Base-by-base conservation (phyloP, 129 eudicot genomes). In the carrot (Daucus carota) region DNA sequence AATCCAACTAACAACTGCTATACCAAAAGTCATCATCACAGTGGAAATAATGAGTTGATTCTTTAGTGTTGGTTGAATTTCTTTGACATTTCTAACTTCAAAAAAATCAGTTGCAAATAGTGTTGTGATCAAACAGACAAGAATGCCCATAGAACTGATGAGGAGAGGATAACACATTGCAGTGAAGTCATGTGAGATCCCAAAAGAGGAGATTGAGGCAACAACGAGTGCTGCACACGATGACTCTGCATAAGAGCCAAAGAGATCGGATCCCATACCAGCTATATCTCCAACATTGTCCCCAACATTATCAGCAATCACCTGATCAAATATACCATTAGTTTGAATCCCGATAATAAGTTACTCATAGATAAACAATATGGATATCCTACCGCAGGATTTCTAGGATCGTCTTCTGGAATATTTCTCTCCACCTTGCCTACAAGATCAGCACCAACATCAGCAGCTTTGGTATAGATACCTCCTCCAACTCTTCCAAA, bases 391-490 rank as follows among this genome's bases (percentile, higher is more conserved):
- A 67, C 72, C 24, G 72, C 72, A 15, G 72, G 72, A 67, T 67
- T 67, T 67, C 72, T 67, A 15, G 72, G 72, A 34, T 67, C 72
- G 40, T 67, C 72, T 4, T 67, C 72, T 0, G 72, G 72, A 32
- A 67, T 67, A 34, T 67, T 67, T 5, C 72, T 67, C 43, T 67
- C 72, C 24, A 67, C 72, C 43, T 67, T 67, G 14, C 72, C 72
- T 44, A 67, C 72, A 34, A 67, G 72, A 34, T 67, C 72, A 31
- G 72, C 72, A 67, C 72, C 72, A 67, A 67, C 72, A 67, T 67
- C 72, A 67, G 72, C 72, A 67, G 72, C 72, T 67, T 67, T 67
- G 8, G 72, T 67, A 34, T 67, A 67, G 6, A 67, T 67, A 4
- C 72, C 72, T 32, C 72, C 72, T 7, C 44, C 72, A 67, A 67